These are phyloP conservation scores for Bryum argenteum DNA, from an alignment of 225 moss, liverwort and hornwort species.

Conservation along the genomic window DNA sequence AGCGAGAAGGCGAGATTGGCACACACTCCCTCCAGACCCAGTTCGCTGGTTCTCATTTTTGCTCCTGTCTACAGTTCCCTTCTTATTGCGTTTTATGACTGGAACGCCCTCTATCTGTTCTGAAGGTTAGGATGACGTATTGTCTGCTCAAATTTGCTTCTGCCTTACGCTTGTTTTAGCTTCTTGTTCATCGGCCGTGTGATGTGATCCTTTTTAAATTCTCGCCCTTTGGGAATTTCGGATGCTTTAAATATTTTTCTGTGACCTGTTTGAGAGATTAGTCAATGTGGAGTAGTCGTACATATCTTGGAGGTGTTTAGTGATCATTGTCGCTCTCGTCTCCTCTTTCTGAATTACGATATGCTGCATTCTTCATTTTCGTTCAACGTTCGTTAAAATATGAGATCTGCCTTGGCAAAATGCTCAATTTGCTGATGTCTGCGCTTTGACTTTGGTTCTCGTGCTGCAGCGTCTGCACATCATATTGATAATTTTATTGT, in stretches of 20 bases:
- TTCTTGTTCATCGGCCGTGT: not conserved
- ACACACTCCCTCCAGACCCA: not conserved
- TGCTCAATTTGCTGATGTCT: too few relatives aligned
- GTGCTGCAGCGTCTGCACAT: conserved; percentile 15
- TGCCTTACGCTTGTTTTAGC: not conserved
- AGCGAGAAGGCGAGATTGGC: too few relatives aligned
- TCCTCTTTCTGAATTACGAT: not conserved
- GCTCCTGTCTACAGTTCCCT: not conserved
- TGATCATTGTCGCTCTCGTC: not conserved
- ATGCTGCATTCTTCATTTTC: conserved; percentile 20
- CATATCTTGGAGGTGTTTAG: too few relatives aligned
- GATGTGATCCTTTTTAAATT: not conserved
- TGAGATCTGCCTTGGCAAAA: not conserved
- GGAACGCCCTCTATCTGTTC: not conserved
- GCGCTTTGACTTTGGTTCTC: not conserved
- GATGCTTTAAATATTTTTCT: not conserved
- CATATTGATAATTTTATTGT: not conserved
- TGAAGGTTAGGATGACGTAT: too few relatives aligned
- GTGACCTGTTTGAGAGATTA: not conserved
- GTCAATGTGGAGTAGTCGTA: conserved; percentile 1
- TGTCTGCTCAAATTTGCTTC: not conserved
- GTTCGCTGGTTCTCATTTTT: not conserved
- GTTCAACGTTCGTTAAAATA: not conserved
- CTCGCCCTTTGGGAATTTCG: conserved; percentile 3
- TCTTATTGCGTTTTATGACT: not conserved